Percentiles rank a stretch among this genome's conserved stretches.
These are phyloP conservation scores for Scheffersomyces quercinus DNA, from an alignment of 1,139 yeast species.

Conservation along the genomic window DNA sequence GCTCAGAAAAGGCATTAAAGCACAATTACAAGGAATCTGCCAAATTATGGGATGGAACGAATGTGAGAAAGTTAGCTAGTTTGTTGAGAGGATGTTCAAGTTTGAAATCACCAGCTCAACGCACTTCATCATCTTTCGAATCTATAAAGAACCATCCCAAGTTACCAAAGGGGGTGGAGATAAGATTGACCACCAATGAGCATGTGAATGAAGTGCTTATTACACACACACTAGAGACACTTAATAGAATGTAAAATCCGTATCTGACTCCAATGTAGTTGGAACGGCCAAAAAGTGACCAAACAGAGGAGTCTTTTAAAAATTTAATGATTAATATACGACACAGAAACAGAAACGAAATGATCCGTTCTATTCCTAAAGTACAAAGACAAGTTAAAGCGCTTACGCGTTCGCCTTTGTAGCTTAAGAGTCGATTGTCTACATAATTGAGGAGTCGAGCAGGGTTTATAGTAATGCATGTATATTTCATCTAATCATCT, in stretches of 20 bases:
- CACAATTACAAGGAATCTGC: constrained; percentile 47
- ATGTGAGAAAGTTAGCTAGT: constrained; percentile 49
- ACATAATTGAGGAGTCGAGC: not conserved
- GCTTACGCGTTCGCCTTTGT: not conserved
- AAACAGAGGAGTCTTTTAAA: constrained; percentile 18
- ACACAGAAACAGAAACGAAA: constrained; percentile 9
- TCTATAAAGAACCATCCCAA: too few relatives aligned
- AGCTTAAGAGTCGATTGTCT: not conserved
- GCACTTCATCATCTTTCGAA: too few relatives aligned
- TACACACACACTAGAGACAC: not conserved
- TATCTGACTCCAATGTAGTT: constrained; percentile 31
- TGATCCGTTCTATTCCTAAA: not conserved
- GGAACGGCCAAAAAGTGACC: constrained; percentile 2
- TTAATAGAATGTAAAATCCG: constrained; percentile 27
- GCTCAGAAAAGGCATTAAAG: constrained; percentile 33
- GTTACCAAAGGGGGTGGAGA: too few relatives aligned
- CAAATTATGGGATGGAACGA: constrained; percentile 48
- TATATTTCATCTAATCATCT: constrained; percentile 40
- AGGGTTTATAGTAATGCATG: not conserved
- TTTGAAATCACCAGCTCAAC: too few relatives aligned
- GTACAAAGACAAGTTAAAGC: not conserved
- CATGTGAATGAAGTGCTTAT: too few relatives aligned
- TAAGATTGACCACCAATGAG: too few relatives aligned
- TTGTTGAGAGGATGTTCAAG: constrained; percentile 36
- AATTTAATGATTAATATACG: constrained; percentile 23